Conservation (phyloP, 345 rosid species). For the Pseudoturritis turrita region DNA sequence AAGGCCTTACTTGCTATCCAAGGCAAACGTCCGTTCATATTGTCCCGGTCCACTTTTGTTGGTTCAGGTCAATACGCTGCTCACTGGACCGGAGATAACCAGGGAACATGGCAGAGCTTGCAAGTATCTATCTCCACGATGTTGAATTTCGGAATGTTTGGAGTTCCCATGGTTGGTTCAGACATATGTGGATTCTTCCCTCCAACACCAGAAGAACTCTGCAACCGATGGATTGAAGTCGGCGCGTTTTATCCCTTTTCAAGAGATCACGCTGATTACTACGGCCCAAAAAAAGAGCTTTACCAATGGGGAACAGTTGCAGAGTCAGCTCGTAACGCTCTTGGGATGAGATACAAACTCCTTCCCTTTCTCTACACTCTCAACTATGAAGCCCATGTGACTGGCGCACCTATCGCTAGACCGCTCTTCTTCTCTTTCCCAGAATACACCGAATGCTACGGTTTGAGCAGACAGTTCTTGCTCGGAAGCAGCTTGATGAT, state of each 20-base stretch:
- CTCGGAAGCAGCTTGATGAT: slow-evolving; percentile 83
- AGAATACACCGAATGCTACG: slow-evolving; percentile 51
- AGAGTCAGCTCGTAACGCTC: slow-evolving; percentile 81
- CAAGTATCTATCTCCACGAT: slow-evolving; percentile 81
- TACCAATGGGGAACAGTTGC: slow-evolving; percentile 91
- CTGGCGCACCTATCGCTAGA: slow-evolving; percentile 83
- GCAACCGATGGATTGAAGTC: slow-evolving; percentile 95
- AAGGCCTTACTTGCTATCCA: slow-evolving; percentile 63
- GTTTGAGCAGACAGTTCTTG: slow-evolving; percentile 88
- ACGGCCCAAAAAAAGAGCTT: slow-evolving; percentile 93
- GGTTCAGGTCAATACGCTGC: slow-evolving; percentile 93
- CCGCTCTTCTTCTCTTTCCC: slow-evolving; percentile 99
- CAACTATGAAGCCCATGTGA: slow-evolving; percentile 66
- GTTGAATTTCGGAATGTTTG: slow-evolving; percentile 89
- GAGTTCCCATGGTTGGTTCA: slow-evolving; percentile 96
- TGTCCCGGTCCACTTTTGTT: slow-evolving; percentile 83
- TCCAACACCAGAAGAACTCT: slow-evolving; percentile 85
- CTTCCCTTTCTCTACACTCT: slow-evolving; percentile 85
- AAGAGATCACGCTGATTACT: slow-evolving; percentile 86
- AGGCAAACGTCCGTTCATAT: slow-evolving; percentile 87
- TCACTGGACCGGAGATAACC: slow-evolving; percentile 96
- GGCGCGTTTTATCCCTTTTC: slow-evolving; percentile 97
- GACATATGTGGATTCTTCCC: slow-evolving; percentile 97
- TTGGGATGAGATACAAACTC: slow-evolving; percentile 85
- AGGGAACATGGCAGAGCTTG: slow-evolving; percentile 92